Percentiles rank a stretch among this genome's conserved stretches.
phyloP scores from a whole-genome alignment of 2,329 filamentous ascomycete genomes.

The Acrocalymma vagum region DNA sequence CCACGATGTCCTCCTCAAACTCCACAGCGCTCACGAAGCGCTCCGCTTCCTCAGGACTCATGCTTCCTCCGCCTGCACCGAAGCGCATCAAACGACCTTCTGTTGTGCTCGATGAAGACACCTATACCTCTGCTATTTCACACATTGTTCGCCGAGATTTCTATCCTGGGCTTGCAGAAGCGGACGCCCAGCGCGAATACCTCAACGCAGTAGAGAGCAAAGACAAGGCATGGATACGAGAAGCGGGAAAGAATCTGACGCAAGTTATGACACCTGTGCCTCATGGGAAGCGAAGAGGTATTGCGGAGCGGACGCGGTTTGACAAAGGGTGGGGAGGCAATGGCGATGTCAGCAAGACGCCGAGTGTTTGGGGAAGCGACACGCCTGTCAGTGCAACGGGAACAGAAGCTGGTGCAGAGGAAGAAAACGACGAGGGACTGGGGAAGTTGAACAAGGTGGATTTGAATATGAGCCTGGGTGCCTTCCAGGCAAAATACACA shows the following conservation, averaged over 20 bases:
- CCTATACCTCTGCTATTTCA: constrained; percentile 88
- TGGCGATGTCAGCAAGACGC: constrained; percentile 61
- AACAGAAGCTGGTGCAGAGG: constrained; percentile 40
- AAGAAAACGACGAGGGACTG: constrained; percentile 27
- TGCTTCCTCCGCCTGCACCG: constrained; percentile 84
- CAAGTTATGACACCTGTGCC: constrained; percentile 85
- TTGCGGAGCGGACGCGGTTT: constrained; percentile 37
- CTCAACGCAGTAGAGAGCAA: constrained; percentile 88
- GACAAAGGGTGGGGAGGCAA: constrained; percentile 17
- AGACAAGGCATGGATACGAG: constrained; percentile 85
- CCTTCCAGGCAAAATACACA: constrained; percentile 92
- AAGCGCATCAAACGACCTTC: constrained; percentile 93
- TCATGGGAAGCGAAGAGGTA: constrained; percentile 49
- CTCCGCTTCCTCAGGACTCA: constrained; percentile 72
- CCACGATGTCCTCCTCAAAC: constrained; percentile 37
- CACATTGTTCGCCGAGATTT: constrained; percentile 97
- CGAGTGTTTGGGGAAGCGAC: constrained; percentile 70
- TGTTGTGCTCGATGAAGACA: constrained; percentile 90
- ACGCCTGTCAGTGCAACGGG: constrained; percentile 72
- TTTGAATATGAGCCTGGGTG: constrained; percentile 79
- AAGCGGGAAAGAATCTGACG: constrained; percentile 69
- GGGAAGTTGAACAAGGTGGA: constrained; percentile 66
- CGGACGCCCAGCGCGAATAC: constrained; percentile 89
- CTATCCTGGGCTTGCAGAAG: constrained; percentile 89
- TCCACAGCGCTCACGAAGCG: constrained; percentile 74